Evolutionary conservation across 2,329 filamentous ascomycete species (phyloP).

Genomic region (Apiospora marii): DNA sequence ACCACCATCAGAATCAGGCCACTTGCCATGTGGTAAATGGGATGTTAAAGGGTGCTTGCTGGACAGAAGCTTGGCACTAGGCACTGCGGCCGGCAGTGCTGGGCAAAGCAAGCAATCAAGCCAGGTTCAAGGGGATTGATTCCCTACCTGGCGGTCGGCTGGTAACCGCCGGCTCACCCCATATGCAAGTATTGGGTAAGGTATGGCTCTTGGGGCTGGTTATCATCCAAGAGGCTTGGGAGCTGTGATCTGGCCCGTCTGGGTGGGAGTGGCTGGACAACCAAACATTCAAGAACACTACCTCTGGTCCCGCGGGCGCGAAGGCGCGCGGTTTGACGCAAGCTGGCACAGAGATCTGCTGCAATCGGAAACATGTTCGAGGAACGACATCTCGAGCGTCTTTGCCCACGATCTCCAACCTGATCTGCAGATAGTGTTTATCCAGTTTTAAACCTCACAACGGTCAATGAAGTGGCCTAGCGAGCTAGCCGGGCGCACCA

Average conservation of each 20-base stretch:
- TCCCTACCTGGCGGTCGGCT: background rate
- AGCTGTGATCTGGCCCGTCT: background rate
- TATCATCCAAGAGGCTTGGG: background rate
- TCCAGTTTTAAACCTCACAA: constrained; percentile 2
- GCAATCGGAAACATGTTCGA: constrained; percentile 12
- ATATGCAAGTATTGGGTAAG: background rate
- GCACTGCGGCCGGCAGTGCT: constrained; percentile 3
- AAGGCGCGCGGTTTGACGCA: constrained; percentile 2
- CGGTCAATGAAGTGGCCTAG: background rate
- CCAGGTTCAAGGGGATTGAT: background rate
- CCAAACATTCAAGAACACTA: background rate
- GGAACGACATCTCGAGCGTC: constrained; percentile 10
- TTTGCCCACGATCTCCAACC: constrained; percentile 9
- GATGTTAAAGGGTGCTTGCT: background rate
- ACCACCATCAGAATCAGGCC: constrained; percentile 28
- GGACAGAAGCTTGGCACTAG: constrained; percentile 16
- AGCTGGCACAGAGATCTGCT: constrained; percentile 20
- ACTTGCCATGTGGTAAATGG: constrained; percentile 27
- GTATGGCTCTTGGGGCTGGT: background rate
- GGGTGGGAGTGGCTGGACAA: background rate
- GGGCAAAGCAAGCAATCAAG: constrained; percentile 1
- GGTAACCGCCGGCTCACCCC: background rate
- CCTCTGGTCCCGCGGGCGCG: constrained; percentile 1
- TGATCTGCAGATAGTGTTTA: constrained; percentile 19
- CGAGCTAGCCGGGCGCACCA: background rate